A percentile compares a stretch with the other conserved stretches of the same genome.
Evolutionary conservation across 352 stramenopile species (phyloP).

Genomic region (Globisporangium nunn): DNA sequence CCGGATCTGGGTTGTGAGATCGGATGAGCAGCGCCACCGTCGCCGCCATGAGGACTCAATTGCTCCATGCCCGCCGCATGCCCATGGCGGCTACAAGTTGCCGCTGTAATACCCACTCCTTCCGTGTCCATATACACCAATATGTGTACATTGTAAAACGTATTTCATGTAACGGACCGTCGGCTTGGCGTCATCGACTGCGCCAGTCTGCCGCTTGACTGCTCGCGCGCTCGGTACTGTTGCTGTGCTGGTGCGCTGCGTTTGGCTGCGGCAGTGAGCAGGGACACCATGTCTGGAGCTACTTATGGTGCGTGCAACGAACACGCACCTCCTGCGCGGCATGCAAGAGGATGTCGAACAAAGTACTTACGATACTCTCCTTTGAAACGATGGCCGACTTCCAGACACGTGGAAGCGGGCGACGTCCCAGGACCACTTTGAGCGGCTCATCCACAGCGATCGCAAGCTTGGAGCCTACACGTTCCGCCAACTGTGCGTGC

Average conservation of each 20-base stretch:
- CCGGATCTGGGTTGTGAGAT: conserved; percentile 30
- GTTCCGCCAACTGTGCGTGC: conserved; percentile 47
- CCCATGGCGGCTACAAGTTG: no score
- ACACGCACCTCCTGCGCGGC: background rate
- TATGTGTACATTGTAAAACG: no score
- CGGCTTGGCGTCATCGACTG: no score
- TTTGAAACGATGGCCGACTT: background rate
- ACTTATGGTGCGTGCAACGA: conserved; percentile 19
- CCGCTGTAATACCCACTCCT: no score
- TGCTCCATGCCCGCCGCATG: background rate
- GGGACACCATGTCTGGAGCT: conserved; percentile 4
- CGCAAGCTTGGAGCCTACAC: conserved; percentile 38
- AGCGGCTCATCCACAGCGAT: conserved; percentile 45
- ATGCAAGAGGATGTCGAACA: background rate
- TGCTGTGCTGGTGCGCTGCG: background rate
- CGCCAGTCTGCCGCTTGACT: no score
- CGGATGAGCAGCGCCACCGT: background rate
- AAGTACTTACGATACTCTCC: background rate
- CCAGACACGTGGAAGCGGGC: conserved; percentile 67
- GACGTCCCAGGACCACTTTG: conserved; percentile 58
- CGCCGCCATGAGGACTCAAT: background rate
- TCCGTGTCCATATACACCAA: no score
- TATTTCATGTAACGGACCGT: no score
- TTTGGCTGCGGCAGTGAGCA: background rate
- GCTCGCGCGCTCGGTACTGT: background rate